Evolutionary conservation across 2,329 filamentous ascomycete species (phyloP).

Genomic region (Neocatenulostroma microsporum): DNA sequence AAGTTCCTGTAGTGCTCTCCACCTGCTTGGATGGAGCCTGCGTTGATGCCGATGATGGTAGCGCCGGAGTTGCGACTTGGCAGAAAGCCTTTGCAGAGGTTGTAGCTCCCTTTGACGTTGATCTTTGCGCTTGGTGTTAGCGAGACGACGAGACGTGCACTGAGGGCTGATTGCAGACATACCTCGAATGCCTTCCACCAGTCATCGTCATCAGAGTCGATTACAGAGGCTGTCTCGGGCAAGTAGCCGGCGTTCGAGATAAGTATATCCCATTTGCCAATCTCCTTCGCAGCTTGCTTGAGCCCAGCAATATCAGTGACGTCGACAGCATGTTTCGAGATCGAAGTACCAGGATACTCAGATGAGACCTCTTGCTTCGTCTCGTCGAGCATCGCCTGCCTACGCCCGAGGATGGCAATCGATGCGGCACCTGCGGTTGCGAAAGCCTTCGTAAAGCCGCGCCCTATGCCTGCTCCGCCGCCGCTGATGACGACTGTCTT

Average conservation of each 20-base stretch:
- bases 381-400: constrained; percentile 21
- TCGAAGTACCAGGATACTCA: constrained; percentile 28
- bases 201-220: constrained; percentile 25
- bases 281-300: constrained; percentile 26
- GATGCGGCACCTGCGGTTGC: constrained; percentile 37
- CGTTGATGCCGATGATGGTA: constrained; percentile 24
- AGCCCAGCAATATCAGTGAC: constrained; percentile 24
- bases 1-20: not conserved
- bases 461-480: constrained; percentile 36
- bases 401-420: constrained; percentile 37
- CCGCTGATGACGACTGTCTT: constrained; percentile 40
- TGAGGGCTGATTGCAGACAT: not conserved
- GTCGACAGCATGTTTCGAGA: constrained; percentile 27
- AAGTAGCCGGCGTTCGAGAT: constrained; percentile 30
- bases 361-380: constrained; percentile 29
- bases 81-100: constrained; percentile 30
- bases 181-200: constrained; percentile 21
- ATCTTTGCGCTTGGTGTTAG: too few relatives aligned
- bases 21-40: constrained; percentile 2
- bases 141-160: too few relatives aligned
- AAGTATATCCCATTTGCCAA: constrained; percentile 31
- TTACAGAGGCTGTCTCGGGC: constrained; percentile 20
- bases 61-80: constrained; percentile 21
- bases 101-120: constrained; percentile 29
- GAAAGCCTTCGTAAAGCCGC: constrained; percentile 36